Evolutionary conservation across 768 basidiomycete genomes (phyloP).

Genomic region (Boletus rex-veris): DNA sequence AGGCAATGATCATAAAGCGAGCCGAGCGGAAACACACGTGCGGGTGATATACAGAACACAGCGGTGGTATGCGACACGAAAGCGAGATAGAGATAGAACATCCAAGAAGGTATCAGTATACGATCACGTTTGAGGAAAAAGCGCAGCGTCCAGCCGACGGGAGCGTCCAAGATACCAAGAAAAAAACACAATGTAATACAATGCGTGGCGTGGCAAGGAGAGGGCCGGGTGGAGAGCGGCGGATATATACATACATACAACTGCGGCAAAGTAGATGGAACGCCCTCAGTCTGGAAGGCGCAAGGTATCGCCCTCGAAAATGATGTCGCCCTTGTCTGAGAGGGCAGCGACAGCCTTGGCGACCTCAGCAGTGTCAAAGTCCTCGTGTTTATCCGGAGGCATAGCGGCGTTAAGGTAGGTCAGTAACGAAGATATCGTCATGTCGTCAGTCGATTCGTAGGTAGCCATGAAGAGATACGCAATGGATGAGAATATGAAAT

Average conservation of each 20-base stretch:
- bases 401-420: conserved; percentile 74
- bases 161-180: conserved; percentile 26
- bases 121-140: not conserved
- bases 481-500: conserved; percentile 60
- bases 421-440: conserved; percentile 65
- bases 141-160: conserved; percentile 3
- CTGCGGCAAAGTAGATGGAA: not conserved
- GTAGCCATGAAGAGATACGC: conserved; percentile 65
- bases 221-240: not conserved
- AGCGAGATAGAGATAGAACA: conserved; percentile 10
- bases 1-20: not conserved
- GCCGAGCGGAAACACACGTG: not conserved
- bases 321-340: conserved; percentile 45
- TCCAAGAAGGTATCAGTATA: conserved; percentile 25
- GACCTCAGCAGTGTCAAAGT: conserved; percentile 76
- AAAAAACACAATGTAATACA: conserved; percentile 16
- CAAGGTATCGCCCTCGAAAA: conserved; percentile 49
- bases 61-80: conserved; percentile 11
- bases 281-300: conserved; percentile 25
- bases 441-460: conserved; percentile 61
- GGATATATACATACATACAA: not conserved
- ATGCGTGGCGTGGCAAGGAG: not conserved
- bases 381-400: conserved; percentile 76
- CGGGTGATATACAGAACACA: conserved; percentile 13
- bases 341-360: conserved; percentile 45